Percentiles rank a stretch among this genome's conserved stretches.
Evolutionary conservation across 257 asterid species (phyloP).

Genomic region (Nicotiana sylvestris): DNA sequence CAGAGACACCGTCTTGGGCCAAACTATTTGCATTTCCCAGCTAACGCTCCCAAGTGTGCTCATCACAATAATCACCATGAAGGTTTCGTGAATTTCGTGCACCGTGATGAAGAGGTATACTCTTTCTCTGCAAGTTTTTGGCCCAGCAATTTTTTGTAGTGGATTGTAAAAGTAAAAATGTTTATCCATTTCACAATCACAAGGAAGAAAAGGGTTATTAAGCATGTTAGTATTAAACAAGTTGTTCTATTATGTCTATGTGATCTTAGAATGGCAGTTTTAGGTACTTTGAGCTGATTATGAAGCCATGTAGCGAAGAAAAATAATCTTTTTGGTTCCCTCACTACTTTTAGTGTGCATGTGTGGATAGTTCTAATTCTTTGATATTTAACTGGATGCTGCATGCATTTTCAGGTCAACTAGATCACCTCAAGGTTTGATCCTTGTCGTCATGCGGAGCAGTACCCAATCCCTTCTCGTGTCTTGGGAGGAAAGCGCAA

Average conservation of each 20-base stretch:
- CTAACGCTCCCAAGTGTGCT: conserved; percentile 36
- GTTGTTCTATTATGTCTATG: not conserved
- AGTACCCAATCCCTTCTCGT: conserved; percentile 28
- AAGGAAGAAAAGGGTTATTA: not conserved
- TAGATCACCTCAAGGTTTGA: not conserved
- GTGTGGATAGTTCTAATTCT: not conserved
- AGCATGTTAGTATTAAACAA: not conserved
- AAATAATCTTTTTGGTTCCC: not conserved
- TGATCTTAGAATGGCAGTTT: not conserved
- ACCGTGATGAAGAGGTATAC: conserved; percentile 44
- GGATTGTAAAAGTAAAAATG: not conserved
- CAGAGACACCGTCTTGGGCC: conserved; percentile 44
- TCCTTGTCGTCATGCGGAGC: conserved; percentile 35
- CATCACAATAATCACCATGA: conserved; percentile 44
- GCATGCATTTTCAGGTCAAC: not conserved
- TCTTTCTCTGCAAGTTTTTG: not conserved
- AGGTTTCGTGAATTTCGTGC: conserved; percentile 42
- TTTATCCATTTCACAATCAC: not conserved
- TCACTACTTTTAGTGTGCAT: not conserved
- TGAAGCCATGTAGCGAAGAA: not conserved
- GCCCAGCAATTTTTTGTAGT: not conserved
- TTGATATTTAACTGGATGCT: not conserved
- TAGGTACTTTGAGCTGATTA: not conserved
- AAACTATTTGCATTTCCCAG: conserved; percentile 42
- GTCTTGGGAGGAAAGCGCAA: conserved; percentile 31